Base-by-base conservation (phyloP, 2,329 filamentous ascomycete genomes). In the Fusarium sp. region DNA sequence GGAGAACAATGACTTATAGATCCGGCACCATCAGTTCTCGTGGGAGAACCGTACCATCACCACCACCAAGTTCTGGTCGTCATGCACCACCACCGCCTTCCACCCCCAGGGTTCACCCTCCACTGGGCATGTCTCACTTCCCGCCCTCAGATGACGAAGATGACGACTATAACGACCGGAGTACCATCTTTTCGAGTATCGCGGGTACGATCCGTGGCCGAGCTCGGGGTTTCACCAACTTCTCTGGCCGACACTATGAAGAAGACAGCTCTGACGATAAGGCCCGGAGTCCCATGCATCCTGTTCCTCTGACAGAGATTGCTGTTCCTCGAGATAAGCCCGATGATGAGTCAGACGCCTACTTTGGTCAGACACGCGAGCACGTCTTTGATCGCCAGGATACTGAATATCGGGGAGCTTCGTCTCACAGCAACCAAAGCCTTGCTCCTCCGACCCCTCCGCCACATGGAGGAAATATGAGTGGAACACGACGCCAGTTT, bases 91-190 rank as follows among this genome's bases (percentile, higher is more conserved):
- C 67, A 8, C 66, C 64, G 29, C 75, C 75, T 29, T 66, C 67
- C 59, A 73, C 81, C 62, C 77, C 76, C 7, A 73, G 73, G n/a
- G 63, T 81, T 46, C 80, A 82, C 57, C 78, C 84, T 22, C 81
- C 83, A 0, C 84, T 98, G 10, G 96, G 96, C 56, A 97, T 98
- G 94, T 93, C 94, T 0, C 91, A 90, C 38, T 94, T 98, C 79
- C 94, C 95, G 0, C 94, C 94, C 0, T 58, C 69, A 12, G 75
- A 78, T 10, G 89, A 92, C 11, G 88, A 92, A 22, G 90, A 90
- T 12, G 85, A 87, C 36, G 88, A 89, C 44, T 84, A 87, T 68
- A 83, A 89, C 35, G 81, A 81, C 69, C 83, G 85, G 55, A 86
- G 86, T 38, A 83, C 82, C 53, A 81, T 89, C 59, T 84, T 90